Evolutionary conservation across 2,329 filamentous ascomycete genomes (phyloP).

Genomic region (Colletotrichum agaves): DNA sequence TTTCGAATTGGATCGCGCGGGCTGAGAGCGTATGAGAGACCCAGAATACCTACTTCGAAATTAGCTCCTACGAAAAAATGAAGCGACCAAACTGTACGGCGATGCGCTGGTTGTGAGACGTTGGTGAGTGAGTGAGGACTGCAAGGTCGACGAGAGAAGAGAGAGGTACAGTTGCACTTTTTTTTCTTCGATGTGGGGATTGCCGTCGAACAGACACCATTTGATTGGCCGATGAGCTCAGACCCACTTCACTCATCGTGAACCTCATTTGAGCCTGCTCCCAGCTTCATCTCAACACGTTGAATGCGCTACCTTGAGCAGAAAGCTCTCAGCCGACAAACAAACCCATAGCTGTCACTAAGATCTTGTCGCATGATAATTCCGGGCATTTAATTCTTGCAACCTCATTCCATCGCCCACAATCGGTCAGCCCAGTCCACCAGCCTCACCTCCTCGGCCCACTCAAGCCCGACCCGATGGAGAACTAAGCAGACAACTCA

Average conservation of each 20-base stretch:
- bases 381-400: too few relatives aligned
- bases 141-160: not conserved
- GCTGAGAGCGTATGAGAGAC: not conserved
- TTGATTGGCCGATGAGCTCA: slow-evolving; percentile 28
- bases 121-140: slow-evolving; percentile 13
- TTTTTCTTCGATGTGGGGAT: slow-evolving; percentile 31
- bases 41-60: not conserved
- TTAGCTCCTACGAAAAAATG: too few relatives aligned
- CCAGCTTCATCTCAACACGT: slow-evolving; percentile 16
- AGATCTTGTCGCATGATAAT: too few relatives aligned
- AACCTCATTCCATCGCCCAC: too few relatives aligned
- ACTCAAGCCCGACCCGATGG: not conserved
- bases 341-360: too few relatives aligned
- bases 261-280: slow-evolving; percentile 11
- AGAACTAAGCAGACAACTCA: not conserved
- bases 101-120: not conserved
- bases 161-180: slow-evolving; percentile 24
- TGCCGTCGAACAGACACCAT: not conserved
- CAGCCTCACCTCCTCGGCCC: not conserved
- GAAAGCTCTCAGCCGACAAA: too few relatives aligned
- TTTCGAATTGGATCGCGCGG: not conserved
- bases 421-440: not conserved
- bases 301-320: not conserved
- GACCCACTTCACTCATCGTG: slow-evolving; percentile 34
- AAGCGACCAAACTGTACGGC: not conserved